phyloP scores from a whole-genome alignment of 1,139 yeast species.

The Geotrichum histeridarum region DNA sequence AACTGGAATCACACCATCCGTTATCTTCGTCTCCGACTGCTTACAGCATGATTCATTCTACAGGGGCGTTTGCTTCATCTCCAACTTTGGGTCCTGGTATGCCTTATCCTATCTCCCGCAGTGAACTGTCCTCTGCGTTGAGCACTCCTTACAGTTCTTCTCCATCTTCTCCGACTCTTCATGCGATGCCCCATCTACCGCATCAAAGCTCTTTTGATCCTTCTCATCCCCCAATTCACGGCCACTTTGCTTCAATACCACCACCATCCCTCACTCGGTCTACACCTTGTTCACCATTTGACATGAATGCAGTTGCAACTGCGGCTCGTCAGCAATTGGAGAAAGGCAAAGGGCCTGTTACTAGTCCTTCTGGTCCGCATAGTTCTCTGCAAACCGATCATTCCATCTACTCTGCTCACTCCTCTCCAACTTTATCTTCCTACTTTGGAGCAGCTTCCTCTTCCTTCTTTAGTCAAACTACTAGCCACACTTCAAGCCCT shows the following conservation, averaged over 20 bases:
- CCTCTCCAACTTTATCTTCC: constrained; percentile 61
- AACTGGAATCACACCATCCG: background rate
- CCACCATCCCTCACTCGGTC: background rate
- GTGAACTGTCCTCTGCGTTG: constrained; percentile 22
- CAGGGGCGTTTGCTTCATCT: constrained; percentile 1
- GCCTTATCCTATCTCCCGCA: constrained; percentile 11
- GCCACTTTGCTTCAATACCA: constrained; percentile 14
- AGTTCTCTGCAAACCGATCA: constrained; percentile 6
- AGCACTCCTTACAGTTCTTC: constrained; percentile 24
- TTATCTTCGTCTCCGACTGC: background rate
- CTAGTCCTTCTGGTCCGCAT: background rate
- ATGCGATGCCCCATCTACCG: constrained; percentile 6
- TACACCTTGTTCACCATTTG: constrained; percentile 41
- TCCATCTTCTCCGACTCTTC: constrained; percentile 25
- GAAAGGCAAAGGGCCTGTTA: constrained; percentile 35
- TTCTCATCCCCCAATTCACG: constrained; percentile 14
- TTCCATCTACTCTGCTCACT: constrained; percentile 44
- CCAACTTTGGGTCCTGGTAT: constrained; percentile 1
- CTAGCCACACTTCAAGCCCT: background rate
- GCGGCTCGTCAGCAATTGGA: constrained; percentile 79
- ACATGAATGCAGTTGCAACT: constrained; percentile 70
- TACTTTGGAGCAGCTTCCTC: constrained; percentile 41
- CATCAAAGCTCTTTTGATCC: constrained; percentile 1
- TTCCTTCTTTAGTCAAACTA: constrained; percentile 1
- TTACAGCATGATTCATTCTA: background rate